Conservation (phyloP, 257 asterid species). For the Plantago major region DNA sequence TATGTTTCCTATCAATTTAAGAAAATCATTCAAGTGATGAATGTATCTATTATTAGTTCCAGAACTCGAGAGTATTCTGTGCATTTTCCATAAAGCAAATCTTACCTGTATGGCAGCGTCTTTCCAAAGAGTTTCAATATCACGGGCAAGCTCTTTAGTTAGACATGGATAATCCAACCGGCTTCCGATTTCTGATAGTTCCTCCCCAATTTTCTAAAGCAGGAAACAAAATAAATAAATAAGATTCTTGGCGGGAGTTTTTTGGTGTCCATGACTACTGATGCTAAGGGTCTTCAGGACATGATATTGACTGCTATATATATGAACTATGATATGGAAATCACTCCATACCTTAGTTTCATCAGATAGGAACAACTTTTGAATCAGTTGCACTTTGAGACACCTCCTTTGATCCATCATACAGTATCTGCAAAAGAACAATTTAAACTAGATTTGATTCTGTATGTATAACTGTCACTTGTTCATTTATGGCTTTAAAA, state of each 20-base stretch:
- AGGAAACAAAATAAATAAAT: constrained; percentile 19
- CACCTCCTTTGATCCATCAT: constrained; percentile 89
- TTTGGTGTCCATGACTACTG: not conserved
- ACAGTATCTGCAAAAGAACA: constrained; percentile 56
- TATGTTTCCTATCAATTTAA: constrained; percentile 64
- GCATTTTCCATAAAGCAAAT: constrained; percentile 17
- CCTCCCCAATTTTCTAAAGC: constrained; percentile 77
- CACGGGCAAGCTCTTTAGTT: constrained; percentile 64
- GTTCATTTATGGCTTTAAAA: constrained; percentile 15
- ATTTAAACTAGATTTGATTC: constrained; percentile 17
- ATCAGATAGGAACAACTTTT: constrained; percentile 57
- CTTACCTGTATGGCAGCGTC: constrained; percentile 88
- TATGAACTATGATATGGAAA: constrained; percentile 2
- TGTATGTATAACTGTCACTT: constrained; percentile 14
- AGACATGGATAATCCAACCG: constrained; percentile 71
- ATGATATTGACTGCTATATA: constrained; percentile 9
- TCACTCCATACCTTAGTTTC: constrained; percentile 67
- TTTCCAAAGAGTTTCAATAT: constrained; percentile 79
- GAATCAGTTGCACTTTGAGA: constrained; percentile 64
- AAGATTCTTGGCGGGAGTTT: not conserved
- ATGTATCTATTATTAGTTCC: not conserved
- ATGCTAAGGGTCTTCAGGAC: constrained; percentile 1
- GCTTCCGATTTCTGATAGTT: constrained; percentile 83
- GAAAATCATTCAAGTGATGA: constrained; percentile 17
- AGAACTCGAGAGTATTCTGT: constrained; percentile 14